Evolutionary conservation across 305 asterid species (phyloP).

Genomic region (Fraxinus sp.): DNA sequence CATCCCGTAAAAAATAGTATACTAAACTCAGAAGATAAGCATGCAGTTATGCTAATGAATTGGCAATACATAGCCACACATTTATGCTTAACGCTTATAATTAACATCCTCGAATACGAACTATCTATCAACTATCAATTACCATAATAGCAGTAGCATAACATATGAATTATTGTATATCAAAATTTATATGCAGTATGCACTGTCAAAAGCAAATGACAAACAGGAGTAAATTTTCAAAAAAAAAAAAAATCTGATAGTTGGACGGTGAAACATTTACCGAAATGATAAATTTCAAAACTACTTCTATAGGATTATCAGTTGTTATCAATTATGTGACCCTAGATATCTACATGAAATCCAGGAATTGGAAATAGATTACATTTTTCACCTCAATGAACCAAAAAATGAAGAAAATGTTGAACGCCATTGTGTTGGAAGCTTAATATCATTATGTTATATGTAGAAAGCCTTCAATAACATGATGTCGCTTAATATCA

Average conservation of each 20-base stretch:
- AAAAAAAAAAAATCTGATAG: background rate
- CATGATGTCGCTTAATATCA: background rate
- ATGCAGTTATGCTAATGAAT: background rate
- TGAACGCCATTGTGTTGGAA: constrained; percentile 2
- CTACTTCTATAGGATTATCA: background rate
- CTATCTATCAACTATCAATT: background rate
- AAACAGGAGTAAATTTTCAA: background rate
- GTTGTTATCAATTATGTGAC: background rate
- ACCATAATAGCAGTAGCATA: background rate
- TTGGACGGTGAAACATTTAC: background rate
- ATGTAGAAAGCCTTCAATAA: background rate
- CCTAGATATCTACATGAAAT: background rate
- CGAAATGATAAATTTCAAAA: background rate
- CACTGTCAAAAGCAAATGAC: background rate
- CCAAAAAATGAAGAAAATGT: background rate
- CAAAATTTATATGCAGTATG: background rate
- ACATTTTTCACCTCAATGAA: background rate
- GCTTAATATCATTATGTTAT: background rate
- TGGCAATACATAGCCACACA: background rate
- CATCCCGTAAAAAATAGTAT: background rate
- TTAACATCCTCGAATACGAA: background rate
- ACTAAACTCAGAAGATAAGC: background rate
- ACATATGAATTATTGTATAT: background rate
- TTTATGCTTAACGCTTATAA: background rate
- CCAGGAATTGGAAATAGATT: background rate